These are phyloP conservation scores for Hymenoscyphus occultus DNA, from an alignment of 2,329 filamentous ascomycete species.

Conservation along the genomic window DNA sequence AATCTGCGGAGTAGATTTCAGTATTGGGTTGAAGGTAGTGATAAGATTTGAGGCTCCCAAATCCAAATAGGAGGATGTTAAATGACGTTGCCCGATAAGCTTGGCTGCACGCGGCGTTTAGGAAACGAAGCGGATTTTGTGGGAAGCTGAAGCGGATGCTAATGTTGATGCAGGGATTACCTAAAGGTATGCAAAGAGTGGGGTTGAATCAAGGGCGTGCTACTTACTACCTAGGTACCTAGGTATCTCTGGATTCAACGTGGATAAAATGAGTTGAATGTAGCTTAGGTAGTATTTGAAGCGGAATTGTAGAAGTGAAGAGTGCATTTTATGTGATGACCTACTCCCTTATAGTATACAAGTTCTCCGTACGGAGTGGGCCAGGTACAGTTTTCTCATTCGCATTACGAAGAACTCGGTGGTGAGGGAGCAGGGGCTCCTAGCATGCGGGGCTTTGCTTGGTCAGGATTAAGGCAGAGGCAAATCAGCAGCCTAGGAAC, in stretches of 20 bases:
- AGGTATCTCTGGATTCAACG: no score
- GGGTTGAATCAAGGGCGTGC: not conserved
- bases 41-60: constrained; percentile 9
- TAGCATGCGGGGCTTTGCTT: not conserved
- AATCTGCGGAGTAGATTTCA: no score
- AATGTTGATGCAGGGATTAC: not conserved
- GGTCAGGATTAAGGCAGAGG: not conserved
- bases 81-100: constrained; percentile 11
- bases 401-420: not conserved
- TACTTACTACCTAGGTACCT: not conserved
- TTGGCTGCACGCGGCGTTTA: not conserved
- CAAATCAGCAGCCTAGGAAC: no score
- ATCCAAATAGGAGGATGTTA: constrained; percentile 11
- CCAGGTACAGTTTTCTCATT: not conserved
- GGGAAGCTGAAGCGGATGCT: not conserved
- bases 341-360: not conserved
- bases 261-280: not conserved
- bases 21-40: no score
- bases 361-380: no score
- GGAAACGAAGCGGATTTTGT: not conserved
- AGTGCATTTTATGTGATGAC: not conserved
- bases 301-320: not conserved
- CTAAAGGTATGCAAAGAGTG: not conserved
- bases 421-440: not conserved
- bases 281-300: not conserved